phyloP scores from a whole-genome alignment of 495 filamentous ascomycete species.

The Tuber magnatum region DNA sequence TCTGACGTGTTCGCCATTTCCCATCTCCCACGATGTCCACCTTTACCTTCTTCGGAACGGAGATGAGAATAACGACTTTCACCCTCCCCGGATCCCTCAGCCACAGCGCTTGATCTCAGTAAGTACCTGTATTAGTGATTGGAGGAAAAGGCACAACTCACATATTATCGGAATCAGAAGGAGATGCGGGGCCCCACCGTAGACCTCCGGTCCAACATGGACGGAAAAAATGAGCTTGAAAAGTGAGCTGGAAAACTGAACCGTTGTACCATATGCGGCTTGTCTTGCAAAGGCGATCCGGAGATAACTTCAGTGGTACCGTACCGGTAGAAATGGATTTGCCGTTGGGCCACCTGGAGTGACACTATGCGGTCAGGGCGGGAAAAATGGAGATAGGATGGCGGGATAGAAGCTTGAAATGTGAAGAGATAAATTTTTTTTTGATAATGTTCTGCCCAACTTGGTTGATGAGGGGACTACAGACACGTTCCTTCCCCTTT shows the following conservation, averaged over 20 bases:
- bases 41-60: not conserved
- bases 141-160: not conserved
- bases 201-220: not conserved
- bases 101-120: not conserved
- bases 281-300: not conserved
- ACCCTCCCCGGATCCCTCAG: not conserved
- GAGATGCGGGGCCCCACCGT: no score
- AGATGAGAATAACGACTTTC: not conserved
- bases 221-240: not conserved
- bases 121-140: not conserved
- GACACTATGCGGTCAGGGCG: no score
- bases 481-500: no score
- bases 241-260: not conserved
- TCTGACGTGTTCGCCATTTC: not conserved
- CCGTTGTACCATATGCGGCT: not conserved
- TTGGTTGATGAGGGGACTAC: no score
- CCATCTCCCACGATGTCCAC: not conserved
- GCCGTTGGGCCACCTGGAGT: not conserved
- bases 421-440: no score
- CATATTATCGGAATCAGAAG: not conserved
- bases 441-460: no score
- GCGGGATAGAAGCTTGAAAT: no score
- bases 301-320: not conserved
- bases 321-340: not conserved
- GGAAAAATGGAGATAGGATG: no score